Conservation (phyloP, 768 basidiomycete species). For the Podaxis rugospora region DNA sequence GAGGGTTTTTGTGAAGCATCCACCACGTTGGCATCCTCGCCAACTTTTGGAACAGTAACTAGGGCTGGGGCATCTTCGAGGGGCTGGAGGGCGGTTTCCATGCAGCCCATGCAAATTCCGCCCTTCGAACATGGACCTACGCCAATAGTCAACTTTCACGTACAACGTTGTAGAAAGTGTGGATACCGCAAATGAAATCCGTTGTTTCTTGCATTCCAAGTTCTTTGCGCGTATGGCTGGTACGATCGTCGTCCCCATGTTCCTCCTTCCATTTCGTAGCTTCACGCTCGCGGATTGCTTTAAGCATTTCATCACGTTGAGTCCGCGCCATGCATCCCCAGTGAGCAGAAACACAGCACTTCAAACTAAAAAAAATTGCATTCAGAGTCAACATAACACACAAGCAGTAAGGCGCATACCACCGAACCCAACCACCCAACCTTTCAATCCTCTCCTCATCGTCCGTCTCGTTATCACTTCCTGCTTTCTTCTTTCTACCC, state of each 20-base stretch:
- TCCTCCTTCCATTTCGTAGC: conserved; percentile 31
- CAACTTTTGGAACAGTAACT: not conserved
- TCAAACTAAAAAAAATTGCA: conserved; percentile 43
- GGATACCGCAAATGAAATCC: conserved; percentile 69
- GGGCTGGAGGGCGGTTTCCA: conserved; percentile 48
- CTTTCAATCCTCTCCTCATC: conserved; percentile 46
- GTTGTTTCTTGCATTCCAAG: conserved; percentile 58
- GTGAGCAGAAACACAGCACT: conserved; percentile 73
- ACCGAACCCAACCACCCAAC: conserved; percentile 82
- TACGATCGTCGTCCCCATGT: conserved; percentile 18
- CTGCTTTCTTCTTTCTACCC: conserved; percentile 37
- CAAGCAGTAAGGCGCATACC: conserved; percentile 39
- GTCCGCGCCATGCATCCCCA: conserved; percentile 67
- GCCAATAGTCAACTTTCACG: not conserved
- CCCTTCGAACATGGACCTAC: conserved; percentile 63
- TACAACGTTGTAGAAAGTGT: not conserved
- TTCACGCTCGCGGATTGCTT: conserved; percentile 56
- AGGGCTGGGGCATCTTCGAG: conserved; percentile 4
- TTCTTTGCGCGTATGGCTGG: conserved; percentile 35
- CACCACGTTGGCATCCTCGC: conserved; percentile 30
- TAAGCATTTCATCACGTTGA: conserved; percentile 70
- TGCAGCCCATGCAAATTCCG: conserved; percentile 75
- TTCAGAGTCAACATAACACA: not conserved
- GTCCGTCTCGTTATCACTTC: conserved; percentile 41
- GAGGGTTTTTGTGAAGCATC: conserved; percentile 18